phyloP scores from a whole-genome alignment of 2,329 filamentous ascomycete genomes.

The Penicillium sp. region DNA sequence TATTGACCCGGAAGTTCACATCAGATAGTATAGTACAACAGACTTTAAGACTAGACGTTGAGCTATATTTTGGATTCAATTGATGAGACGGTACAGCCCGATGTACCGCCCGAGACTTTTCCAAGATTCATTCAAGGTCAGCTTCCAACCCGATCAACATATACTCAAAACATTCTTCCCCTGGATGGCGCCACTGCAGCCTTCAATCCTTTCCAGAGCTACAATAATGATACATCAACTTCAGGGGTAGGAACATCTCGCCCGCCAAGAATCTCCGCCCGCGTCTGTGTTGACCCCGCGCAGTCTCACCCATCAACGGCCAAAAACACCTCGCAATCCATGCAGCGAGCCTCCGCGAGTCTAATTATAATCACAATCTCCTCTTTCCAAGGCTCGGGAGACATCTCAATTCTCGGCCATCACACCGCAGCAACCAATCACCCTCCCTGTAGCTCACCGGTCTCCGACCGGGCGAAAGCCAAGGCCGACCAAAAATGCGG shows the following conservation, averaged over 20 bases:
- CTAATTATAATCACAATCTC: conserved; percentile 2
- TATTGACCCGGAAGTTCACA: too few species aligned
- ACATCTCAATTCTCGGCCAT: conserved; percentile 1
- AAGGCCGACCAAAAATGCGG: conserved; percentile 2
- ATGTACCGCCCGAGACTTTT: neutral
- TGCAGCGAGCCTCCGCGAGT: neutral
- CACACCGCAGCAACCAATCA: neutral
- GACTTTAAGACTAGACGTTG: too few species aligned
- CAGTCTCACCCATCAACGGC: neutral
- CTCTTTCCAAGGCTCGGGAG: neutral
- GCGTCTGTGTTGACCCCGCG: neutral
- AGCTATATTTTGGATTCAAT: neutral
- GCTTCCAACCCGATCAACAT: neutral
- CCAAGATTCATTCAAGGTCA: neutral
- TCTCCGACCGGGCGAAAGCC: neutral
- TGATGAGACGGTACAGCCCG: neutral
- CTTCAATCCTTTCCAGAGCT: neutral
- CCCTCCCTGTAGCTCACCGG: neutral
- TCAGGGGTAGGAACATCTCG: neutral
- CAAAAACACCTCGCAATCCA: neutral
- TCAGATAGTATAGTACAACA: too few species aligned
- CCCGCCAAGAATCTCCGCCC: conserved; percentile 6
- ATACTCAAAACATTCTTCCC: too few species aligned
- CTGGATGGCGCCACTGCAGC: too few species aligned
- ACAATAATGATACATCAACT: neutral